Evolutionary conservation across 1,284 basidiomycete genomes (phyloP).

Genomic region (Caloboletus inedulis): DNA sequence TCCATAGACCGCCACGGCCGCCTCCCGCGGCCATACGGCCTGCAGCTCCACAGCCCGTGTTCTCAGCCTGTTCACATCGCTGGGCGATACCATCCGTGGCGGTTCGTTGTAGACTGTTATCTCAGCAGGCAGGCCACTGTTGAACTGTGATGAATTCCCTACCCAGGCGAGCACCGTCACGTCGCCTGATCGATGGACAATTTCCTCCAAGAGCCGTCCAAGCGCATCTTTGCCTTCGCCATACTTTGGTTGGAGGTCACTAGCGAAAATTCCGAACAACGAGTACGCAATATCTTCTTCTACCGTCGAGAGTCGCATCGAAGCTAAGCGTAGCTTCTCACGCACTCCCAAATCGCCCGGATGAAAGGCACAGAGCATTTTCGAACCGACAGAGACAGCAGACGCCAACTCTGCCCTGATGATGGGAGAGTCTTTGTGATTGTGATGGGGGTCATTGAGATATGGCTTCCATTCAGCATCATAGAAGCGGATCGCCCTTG

Average conservation of each 20-base stretch:
- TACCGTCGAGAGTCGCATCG: constrained; percentile 1
- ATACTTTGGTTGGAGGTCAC: constrained; percentile 9
- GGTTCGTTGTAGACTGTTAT: constrained; percentile 8
- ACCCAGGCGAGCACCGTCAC: constrained; percentile 11
- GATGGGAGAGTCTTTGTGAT: constrained; percentile 8
- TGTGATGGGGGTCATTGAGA: background rate
- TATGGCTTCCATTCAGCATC: constrained; percentile 13
- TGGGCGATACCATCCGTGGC: background rate
- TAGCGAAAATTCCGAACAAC: constrained; percentile 12
- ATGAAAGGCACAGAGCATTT: constrained; percentile 1
- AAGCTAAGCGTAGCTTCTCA: constrained; percentile 15
- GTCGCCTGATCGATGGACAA: constrained; percentile 10
- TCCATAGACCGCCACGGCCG: background rate
- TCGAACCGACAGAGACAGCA: background rate
- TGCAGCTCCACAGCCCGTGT: background rate
- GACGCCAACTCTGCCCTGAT: constrained; percentile 5
- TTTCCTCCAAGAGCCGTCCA: constrained; percentile 13
- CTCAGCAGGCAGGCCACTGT: constrained; percentile 15
- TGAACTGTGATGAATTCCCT: constrained; percentile 11
- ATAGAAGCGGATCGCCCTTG: constrained; percentile 11
- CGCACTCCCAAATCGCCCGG: constrained; percentile 3
- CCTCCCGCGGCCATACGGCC: background rate
- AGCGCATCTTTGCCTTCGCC: constrained; percentile 5
- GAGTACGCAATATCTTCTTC: constrained; percentile 15
- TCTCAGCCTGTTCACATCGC: background rate